Percentiles rank a stretch among this genome's conserved stretches.
These are phyloP conservation scores for Xylaria curta DNA, from an alignment of 495 filamentous ascomycete genomes.

Conservation along the genomic window DNA sequence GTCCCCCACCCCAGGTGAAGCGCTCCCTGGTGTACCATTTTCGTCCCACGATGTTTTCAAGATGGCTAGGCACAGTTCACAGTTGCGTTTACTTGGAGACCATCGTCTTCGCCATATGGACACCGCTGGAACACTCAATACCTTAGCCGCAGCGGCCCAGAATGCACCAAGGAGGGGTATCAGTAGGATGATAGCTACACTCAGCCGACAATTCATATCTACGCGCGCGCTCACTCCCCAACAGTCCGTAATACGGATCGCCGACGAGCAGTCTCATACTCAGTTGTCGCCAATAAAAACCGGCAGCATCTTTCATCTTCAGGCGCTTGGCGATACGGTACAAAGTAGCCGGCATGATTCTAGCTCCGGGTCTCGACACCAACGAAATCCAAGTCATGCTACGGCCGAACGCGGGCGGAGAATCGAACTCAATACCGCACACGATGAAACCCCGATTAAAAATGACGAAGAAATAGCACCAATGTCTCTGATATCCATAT, in stretches of 20 bases:
- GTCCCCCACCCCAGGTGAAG: conserved; percentile 22
- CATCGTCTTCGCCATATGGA: conserved; percentile 19
- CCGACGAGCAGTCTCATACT: neutral
- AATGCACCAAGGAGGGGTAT: conserved; percentile 7
- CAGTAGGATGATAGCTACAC: conserved; percentile 20
- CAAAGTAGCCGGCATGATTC: conserved; percentile 24
- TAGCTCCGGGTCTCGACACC: conserved; percentile 14
- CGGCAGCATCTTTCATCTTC: conserved; percentile 32
- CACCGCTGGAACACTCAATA: conserved; percentile 15
- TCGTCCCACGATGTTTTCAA: conserved; percentile 26
- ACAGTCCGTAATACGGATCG: neutral
- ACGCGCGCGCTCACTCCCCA: neutral
- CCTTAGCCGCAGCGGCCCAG: neutral
- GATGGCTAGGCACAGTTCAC: conserved; percentile 21
- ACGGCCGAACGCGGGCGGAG: neutral
- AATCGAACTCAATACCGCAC: neutral
- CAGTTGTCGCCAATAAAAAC: conserved; percentile 20
- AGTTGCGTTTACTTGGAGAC: conserved; percentile 22
- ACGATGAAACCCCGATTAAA: conserved; percentile 26
- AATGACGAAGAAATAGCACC: conserved; percentile 30
- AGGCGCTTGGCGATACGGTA: conserved; percentile 31
- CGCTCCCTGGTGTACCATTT: conserved; percentile 30
- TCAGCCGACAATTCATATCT: conserved; percentile 24
- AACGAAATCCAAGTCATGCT: neutral
- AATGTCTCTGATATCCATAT: conserved; percentile 62